Conservation (phyloP, 129 eudicot species). For the Escallonia rubra region DNA sequence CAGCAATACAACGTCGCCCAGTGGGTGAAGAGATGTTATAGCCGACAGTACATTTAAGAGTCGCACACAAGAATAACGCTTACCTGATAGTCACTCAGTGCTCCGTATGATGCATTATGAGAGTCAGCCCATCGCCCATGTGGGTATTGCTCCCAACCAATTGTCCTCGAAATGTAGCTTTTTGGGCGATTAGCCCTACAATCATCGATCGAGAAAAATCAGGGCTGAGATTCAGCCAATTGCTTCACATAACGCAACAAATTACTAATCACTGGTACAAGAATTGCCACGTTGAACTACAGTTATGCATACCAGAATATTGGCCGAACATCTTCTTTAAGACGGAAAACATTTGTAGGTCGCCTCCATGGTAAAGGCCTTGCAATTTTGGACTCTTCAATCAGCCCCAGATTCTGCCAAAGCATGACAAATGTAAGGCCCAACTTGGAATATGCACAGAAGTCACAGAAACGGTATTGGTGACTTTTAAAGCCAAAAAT, state of each 20-base stretch:
- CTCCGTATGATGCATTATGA: slow-evolving; percentile 86
- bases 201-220: slow-evolving; percentile 6
- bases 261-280: not conserved
- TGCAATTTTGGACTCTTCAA: slow-evolving; percentile 78
- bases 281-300: not conserved
- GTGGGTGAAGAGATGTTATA: not conserved
- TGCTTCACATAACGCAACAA: not conserved
- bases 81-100: slow-evolving; percentile 89
- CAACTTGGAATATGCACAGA: not conserved
- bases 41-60: not conserved
- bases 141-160: slow-evolving; percentile 93
- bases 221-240: not conserved
- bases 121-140: slow-evolving; percentile 97
- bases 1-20: too few species aligned
- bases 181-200: slow-evolving; percentile 97
- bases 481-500: slow-evolving; percentile 6
- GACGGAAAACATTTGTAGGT: slow-evolving; percentile 79
- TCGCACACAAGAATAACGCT: not conserved
- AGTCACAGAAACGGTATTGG: slow-evolving; percentile 3
- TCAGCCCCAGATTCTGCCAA: slow-evolving; percentile 87
- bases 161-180: slow-evolving; percentile 86
- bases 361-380: slow-evolving; percentile 96
- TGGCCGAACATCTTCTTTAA: slow-evolving; percentile 91
- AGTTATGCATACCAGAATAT: slow-evolving; percentile 71
- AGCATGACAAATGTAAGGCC: slow-evolving; percentile 8